Conservation (phyloP, 2,329 filamentous ascomycete species). For the Phoma herbarum region DNA sequence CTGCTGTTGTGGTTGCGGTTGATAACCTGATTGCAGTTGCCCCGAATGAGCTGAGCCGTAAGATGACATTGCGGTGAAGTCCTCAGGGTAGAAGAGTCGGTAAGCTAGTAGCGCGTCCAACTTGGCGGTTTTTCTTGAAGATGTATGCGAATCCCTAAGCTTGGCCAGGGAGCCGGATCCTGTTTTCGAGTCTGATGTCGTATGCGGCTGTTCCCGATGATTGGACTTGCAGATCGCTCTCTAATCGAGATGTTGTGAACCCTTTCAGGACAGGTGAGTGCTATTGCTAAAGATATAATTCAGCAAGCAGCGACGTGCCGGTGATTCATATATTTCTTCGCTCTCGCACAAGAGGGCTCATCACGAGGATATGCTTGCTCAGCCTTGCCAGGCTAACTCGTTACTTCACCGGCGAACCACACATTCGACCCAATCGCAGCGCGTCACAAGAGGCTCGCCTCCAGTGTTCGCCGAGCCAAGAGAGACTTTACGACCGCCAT, state of each 20-base stretch:
- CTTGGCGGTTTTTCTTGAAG: constrained; percentile 10
- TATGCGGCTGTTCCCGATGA: constrained; percentile 20
- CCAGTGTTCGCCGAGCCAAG: not conserved
- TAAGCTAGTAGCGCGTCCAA: constrained; percentile 12
- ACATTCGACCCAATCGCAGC: constrained; percentile 4
- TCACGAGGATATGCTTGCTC: constrained; percentile 18
- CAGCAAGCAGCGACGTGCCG: not conserved
- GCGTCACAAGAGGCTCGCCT: not conserved
- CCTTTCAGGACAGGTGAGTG: not conserved
- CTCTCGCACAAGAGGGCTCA: not conserved
- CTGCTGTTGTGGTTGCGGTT: constrained; percentile 20
- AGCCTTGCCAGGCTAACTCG: constrained; percentile 20
- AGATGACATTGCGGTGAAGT: constrained; percentile 32
- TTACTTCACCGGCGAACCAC: constrained; percentile 11
- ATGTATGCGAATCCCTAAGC: constrained; percentile 10
- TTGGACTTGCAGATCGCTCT: constrained; percentile 11
- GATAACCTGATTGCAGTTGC: constrained; percentile 26
- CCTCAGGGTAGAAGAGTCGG: constrained; percentile 16
- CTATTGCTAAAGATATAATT: not conserved
- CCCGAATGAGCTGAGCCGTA: constrained; percentile 32
- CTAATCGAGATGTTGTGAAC: constrained; percentile 5
- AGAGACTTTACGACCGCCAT: not conserved
- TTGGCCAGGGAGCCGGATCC: constrained; percentile 16
- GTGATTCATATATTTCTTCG: constrained; percentile 1
- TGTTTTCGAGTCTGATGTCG: constrained; percentile 19